Percentiles rank a stretch among this genome's conserved stretches.
These are phyloP conservation scores for Stevia rebaudiana DNA, from an alignment of 140 eudicot species.

Conservation along the genomic window DNA sequence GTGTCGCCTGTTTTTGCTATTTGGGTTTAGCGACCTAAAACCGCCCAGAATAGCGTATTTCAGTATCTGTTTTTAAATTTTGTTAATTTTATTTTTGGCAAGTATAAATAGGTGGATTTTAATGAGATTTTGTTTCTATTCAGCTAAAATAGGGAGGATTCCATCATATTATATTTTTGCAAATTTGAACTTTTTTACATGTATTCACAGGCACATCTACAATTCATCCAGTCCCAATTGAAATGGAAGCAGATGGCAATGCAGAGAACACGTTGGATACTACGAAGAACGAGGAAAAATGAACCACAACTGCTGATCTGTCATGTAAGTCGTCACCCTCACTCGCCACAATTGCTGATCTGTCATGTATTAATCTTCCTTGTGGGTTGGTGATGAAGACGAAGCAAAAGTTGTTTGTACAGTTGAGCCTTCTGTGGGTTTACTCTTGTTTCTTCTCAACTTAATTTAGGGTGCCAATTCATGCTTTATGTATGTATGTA, in stretches of 20 bases:
- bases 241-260: slow-evolving; percentile 25
- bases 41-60: too few relatives aligned
- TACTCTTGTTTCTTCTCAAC: slow-evolving; percentile 3
- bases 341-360: slow-evolving; percentile 1
- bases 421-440: not conserved
- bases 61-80: too few relatives aligned
- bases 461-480: slow-evolving; percentile 7
- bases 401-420: slow-evolving; percentile 14
- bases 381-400: slow-evolving; percentile 1
- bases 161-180: not conserved
- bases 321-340: not conserved
- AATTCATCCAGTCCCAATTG: slow-evolving; percentile 19
- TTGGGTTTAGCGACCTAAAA: too few relatives aligned
- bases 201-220: slow-evolving; percentile 18
- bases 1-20: too few relatives aligned
- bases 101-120: too few relatives aligned
- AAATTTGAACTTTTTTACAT: not conserved
- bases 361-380: not conserved
- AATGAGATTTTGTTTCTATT: too few relatives aligned
- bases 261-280: slow-evolving; percentile 11
- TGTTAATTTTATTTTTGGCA: too few relatives aligned
- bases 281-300: slow-evolving; percentile 25
- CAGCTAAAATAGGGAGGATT: too few relatives aligned
- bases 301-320: slow-evolving; percentile 12
- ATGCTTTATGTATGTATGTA: slow-evolving; percentile 6